Conservation (phyloP, 441 rosid species). For the Arabidopsis lyrata region DNA sequence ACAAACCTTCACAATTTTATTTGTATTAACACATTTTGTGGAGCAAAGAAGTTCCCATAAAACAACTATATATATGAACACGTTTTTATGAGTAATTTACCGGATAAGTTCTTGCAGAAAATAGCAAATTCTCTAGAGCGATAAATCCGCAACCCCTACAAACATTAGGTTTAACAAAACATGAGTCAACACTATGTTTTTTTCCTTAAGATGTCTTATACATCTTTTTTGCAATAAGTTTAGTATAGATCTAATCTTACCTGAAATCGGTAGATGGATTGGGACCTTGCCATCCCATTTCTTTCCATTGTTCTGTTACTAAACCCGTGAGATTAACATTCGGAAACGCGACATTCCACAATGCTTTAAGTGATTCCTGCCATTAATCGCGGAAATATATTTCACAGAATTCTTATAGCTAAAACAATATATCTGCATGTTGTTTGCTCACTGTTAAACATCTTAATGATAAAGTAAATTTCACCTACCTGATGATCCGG, state of each 20-base stretch:
- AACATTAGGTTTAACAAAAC: slow-evolving; percentile 16
- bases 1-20: slow-evolving; percentile 76
- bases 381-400: slow-evolving; percentile 24
- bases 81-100: slow-evolving; percentile 47
- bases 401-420: neutral
- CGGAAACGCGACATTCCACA: slow-evolving; percentile 86
- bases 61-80: neutral
- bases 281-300: slow-evolving; percentile 99
- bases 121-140: slow-evolving; percentile 87
- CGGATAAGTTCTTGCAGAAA: slow-evolving; percentile 85
- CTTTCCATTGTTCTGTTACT: slow-evolving; percentile 98
- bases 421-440: neutral
- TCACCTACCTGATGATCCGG: slow-evolving; percentile 83
- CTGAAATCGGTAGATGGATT: slow-evolving; percentile 99
- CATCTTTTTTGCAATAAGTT: neutral
- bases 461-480: slow-evolving; percentile 24
- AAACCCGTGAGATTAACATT: slow-evolving; percentile 63
- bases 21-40: slow-evolving; percentile 54
- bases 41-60: neutral
- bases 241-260: slow-evolving; percentile 42
- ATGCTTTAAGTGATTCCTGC: slow-evolving; percentile 81
- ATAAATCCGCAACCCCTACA: slow-evolving; percentile 93
- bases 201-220: neutral
- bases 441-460: slow-evolving; percentile 1
- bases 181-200: neutral